phyloP scores from a whole-genome alignment of 2,329 filamentous ascomycete species.

The Monilinia laxa region DNA sequence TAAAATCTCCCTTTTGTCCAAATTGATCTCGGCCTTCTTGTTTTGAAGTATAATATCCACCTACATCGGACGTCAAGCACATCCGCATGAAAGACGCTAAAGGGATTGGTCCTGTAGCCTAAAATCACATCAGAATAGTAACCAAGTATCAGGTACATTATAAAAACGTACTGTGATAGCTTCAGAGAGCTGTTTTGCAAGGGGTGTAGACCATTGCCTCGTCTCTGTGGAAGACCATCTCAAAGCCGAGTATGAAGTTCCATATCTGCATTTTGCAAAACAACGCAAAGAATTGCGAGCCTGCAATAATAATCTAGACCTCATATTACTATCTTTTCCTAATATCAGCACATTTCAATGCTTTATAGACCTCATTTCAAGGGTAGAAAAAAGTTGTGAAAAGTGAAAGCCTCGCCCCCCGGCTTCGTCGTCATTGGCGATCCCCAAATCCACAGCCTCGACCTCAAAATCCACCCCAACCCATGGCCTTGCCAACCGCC shows the following conservation, averaged over 20 bases:
- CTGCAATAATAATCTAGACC: slow-evolving; percentile 33
- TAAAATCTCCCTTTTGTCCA: slow-evolving; percentile 89
- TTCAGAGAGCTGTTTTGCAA: slow-evolving; percentile 82
- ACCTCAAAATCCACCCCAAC: slow-evolving; percentile 1
- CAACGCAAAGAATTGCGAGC: slow-evolving; percentile 33
- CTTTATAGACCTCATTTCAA: slow-evolving; percentile 3
- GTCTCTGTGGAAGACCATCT: slow-evolving; percentile 38
- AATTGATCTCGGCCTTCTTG: slow-evolving; percentile 77
- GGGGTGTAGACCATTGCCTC: slow-evolving; percentile 79
- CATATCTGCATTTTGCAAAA: slow-evolving; percentile 29
- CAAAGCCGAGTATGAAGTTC: slow-evolving; percentile 26
- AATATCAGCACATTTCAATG: slow-evolving; percentile 27
- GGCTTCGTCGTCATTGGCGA: slow-evolving; percentile 22
- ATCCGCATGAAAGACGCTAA: slow-evolving; percentile 97
- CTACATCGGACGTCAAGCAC: slow-evolving; percentile 86
- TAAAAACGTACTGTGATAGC: slow-evolving; percentile 70
- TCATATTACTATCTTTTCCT: slow-evolving; percentile 32
- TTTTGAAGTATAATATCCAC: slow-evolving; percentile 88
- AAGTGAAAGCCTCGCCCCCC: slow-evolving; percentile 23
- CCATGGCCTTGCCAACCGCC: background rate
- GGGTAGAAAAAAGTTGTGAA: slow-evolving; percentile 14
- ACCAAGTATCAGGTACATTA: background rate
- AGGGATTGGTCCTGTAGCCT: slow-evolving; percentile 86
- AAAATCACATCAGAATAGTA: slow-evolving; percentile 40
- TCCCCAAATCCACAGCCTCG: slow-evolving; percentile 20